Conservation (phyloP, 2,329 filamentous ascomycete species). For the Ascochyta rabiei region DNA sequence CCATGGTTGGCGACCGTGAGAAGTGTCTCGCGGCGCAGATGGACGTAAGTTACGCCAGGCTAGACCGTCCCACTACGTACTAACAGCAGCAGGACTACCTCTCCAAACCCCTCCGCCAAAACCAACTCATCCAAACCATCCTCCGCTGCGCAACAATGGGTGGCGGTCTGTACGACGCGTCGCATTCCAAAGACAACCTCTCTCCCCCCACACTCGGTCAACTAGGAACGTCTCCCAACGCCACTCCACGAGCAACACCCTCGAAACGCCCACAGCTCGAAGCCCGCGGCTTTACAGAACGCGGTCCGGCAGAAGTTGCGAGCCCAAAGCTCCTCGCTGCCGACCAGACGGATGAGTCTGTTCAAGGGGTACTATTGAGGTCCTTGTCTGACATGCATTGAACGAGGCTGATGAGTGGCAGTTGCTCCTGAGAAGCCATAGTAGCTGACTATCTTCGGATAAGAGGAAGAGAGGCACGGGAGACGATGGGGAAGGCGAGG, state of each 20-base stretch:
- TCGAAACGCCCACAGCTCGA: constrained; percentile 59
- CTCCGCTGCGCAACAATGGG: constrained; percentile 94
- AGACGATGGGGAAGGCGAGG: background rate
- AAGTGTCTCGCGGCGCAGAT: constrained; percentile 99
- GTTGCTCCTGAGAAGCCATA: constrained; percentile 19
- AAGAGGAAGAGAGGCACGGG: constrained; percentile 16
- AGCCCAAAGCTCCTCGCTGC: constrained; percentile 67
- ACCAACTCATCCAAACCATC: constrained; percentile 96
- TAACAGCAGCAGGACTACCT: constrained; percentile 73
- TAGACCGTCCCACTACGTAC: background rate
- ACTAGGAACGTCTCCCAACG: constrained; percentile 1
- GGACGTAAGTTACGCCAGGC: constrained; percentile 62
- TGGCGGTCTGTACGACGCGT: constrained; percentile 77
- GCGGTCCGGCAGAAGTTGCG: constrained; percentile 63
- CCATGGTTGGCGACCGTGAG: constrained; percentile 97
- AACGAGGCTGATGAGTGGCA: constrained; percentile 13
- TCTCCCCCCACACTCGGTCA: constrained; percentile 38
- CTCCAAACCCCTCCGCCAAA: constrained; percentile 94
- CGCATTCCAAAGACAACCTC: constrained; percentile 46
- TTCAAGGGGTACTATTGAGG: constrained; percentile 55
- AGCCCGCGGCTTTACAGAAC: constrained; percentile 70
- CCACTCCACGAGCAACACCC: constrained; percentile 20
- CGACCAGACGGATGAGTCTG: constrained; percentile 67
- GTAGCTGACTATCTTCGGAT: constrained; percentile 20
- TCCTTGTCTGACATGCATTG: constrained; percentile 14